A percentile compares a stretch with the other conserved stretches of the same genome.
Conservation (phyloP, 192 early-diverging fungal genomes). For the Allomyces macrogynus region DNA sequence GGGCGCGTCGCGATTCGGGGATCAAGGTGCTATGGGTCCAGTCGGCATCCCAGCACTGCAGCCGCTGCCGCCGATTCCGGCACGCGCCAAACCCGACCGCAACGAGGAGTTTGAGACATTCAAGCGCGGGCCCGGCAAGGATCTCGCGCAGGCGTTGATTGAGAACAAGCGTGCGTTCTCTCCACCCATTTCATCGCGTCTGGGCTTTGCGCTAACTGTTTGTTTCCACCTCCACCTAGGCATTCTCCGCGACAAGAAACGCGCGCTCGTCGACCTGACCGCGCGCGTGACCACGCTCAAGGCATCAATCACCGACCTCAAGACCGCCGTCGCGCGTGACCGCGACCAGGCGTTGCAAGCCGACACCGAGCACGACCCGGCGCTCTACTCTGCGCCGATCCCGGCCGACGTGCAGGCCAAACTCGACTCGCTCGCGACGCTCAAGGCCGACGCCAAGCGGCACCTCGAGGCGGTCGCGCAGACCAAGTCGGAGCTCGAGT, state of each 20-base stretch:
- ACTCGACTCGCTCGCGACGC: constrained; percentile 16
- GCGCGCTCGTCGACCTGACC: constrained; percentile 19
- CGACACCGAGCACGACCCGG: constrained; percentile 24
- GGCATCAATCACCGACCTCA: constrained; percentile 3
- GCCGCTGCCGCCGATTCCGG: constrained; percentile 10
- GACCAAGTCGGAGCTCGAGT: constrained; percentile 23
- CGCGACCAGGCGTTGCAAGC: constrained; percentile 22
- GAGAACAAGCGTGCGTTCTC: constrained; percentile 31
- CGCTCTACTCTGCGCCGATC: background rate
- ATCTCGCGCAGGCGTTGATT: constrained; percentile 25
- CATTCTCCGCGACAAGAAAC: constrained; percentile 26
- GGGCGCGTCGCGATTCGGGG: no score
- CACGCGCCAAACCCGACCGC: constrained; percentile 6
- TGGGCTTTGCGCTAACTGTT: background rate
- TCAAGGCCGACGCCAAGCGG: constrained; percentile 24
- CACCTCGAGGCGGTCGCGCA: constrained; percentile 16
- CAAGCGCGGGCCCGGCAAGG: constrained; percentile 26
- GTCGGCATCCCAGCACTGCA: background rate
- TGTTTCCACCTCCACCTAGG: constrained; percentile 7
- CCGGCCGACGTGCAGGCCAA: background rate
- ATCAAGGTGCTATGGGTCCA: background rate
- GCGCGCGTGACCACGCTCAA: constrained; percentile 21
- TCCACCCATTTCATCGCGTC: constrained; percentile 1
- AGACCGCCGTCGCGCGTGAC: background rate
- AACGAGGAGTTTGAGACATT: constrained; percentile 38